A percentile compares a stretch with the other conserved stretches of the same genome.
These are phyloP conservation scores for Sporothrix inflata DNA, from an alignment of 2,329 filamentous ascomycete genomes.

Conservation along the genomic window DNA sequence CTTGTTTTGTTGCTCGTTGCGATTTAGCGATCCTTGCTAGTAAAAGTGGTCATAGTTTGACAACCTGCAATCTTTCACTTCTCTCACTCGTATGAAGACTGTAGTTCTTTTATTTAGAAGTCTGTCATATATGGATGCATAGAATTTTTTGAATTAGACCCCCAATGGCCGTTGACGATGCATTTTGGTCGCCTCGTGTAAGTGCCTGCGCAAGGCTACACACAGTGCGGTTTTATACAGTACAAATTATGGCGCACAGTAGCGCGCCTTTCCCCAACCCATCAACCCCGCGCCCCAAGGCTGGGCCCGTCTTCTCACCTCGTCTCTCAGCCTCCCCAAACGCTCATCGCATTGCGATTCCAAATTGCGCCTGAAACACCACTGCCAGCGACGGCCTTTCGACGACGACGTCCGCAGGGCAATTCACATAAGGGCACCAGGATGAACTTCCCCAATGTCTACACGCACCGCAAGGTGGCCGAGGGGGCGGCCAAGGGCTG, in stretches of 20 bases:
- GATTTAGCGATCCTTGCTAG: no score
- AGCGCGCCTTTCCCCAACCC: background rate
- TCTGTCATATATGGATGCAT: no score
- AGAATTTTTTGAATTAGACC: no score
- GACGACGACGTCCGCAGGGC: background rate
- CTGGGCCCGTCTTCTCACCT: background rate
- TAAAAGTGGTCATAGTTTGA: no score
- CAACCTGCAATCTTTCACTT: no score
- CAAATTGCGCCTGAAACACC: background rate
- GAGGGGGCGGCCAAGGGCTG: conserved; percentile 83
- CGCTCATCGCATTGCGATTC: background rate
- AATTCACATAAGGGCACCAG: background rate
- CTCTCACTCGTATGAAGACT: no score
- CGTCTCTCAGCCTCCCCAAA: background rate
- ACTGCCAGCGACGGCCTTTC: background rate
- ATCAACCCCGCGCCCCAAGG: conserved; percentile 10
- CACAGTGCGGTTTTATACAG: conserved; percentile 23
- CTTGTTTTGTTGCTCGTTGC: no score
- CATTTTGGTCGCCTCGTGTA: no score
- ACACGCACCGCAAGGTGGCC: conserved; percentile 83
- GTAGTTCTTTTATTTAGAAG: no score
- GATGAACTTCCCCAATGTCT: conserved; percentile 72
- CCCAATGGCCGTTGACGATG: no score
- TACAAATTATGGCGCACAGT: background rate
- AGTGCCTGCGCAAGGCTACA: background rate